Base-by-base conservation (phyloP, 2,329 filamentous ascomycete species). In the Cladosporium cucumerinum region DNA sequence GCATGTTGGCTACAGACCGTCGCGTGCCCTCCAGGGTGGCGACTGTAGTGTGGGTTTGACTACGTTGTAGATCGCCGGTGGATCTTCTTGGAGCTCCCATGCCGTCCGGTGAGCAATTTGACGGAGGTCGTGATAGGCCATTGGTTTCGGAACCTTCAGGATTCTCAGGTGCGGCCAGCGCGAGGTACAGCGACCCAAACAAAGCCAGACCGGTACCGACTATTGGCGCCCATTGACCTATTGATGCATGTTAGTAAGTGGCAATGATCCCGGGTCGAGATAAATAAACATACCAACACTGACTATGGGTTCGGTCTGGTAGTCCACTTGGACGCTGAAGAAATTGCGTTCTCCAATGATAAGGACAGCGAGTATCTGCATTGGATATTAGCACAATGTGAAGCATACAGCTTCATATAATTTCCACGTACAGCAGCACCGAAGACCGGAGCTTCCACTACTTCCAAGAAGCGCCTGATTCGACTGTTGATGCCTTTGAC, bases 291-390 rank as follows among this genome's bases (percentile, higher is more conserved):
- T 75, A 86, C 86, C 86, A 57, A 89, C 80, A 66, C 83, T 87
- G 5, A 79, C 78, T 61, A 89, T 85, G 0, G 86, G 86, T 66
- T 90, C 88, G 0, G 85, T 89, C 66, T 87, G 81, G 65, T 85
- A 87, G 0, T 67, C 69, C 3, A 90, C 78, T 63, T 84, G 85
- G 0, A 63, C 23, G 57, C 85, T 89, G 69, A 82, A 89, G 68
- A 90, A 86, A 68, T 90, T 90, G 34, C 80, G 79, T 74, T 90
- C 88, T 0, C 88, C 88, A 0, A 87, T 74, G 4, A 87, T 78
- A 3, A 90, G 76, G 5, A 89, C 85, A 1, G 84, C 82, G 0
- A 89, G 65, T 0, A 55, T 55, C 52, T 55, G 52, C 16, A 25
- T 10, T 11, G n/a, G n/a, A 11, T 1, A 21, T 55, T 14, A 55